Conservation (phyloP, 805 yeast species). For the Zygosaccharomyces pseudorouxii region DNA sequence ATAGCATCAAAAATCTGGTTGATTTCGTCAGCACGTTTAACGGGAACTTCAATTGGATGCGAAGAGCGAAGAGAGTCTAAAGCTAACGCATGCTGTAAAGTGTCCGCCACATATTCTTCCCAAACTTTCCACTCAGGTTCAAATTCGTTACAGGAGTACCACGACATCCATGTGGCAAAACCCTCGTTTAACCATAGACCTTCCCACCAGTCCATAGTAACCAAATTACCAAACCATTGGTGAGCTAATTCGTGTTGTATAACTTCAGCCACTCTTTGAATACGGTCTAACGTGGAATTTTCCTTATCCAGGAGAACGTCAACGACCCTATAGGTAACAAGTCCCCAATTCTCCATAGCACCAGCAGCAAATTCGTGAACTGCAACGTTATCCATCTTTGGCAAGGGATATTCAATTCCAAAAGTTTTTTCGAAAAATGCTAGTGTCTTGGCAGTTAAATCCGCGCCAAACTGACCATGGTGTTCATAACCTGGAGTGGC, state of each 20-base stretch:
- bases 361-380: slow-evolving; percentile 82
- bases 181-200: slow-evolving; percentile 88
- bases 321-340: slow-evolving; percentile 73
- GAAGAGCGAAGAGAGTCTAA: slow-evolving; percentile 79
- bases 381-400: slow-evolving; percentile 78
- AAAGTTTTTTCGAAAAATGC: slow-evolving; percentile 68
- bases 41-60: slow-evolving; percentile 83
- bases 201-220: slow-evolving; percentile 92
- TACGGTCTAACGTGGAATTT: slow-evolving; percentile 57
- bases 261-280: slow-evolving; percentile 76
- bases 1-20: slow-evolving; percentile 83
- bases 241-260: slow-evolving; percentile 88
- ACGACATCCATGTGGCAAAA: slow-evolving; percentile 88
- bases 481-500: slow-evolving; percentile 73
- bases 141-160: slow-evolving; percentile 73
- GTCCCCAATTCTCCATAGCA: slow-evolving; percentile 87
- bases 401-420: slow-evolving; percentile 72
- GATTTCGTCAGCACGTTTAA: slow-evolving; percentile 70
- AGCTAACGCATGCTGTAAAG: slow-evolving; percentile 67
- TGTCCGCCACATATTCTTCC: slow-evolving; percentile 75
- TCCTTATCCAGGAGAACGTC: slow-evolving; percentile 70
- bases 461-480: slow-evolving; percentile 68
- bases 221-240: slow-evolving; percentile 89
- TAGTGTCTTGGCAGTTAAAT: slow-evolving; percentile 69
- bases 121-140: slow-evolving; percentile 85